Evolutionary conservation across 2,329 filamentous ascomycete species (phyloP).

Genomic region (Karstenula rhodostoma): DNA sequence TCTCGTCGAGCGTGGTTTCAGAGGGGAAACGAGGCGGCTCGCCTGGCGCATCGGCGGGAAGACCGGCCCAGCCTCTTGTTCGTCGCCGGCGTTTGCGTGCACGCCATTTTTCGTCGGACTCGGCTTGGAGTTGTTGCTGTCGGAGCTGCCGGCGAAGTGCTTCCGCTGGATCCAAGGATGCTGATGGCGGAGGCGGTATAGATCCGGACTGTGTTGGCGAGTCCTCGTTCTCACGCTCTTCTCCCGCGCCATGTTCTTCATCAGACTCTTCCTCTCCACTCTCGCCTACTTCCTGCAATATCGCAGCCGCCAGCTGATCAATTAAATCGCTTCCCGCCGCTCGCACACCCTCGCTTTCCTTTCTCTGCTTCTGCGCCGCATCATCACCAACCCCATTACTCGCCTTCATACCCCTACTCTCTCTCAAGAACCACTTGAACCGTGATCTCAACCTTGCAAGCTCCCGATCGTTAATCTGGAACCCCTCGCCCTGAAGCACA

Average conservation of each 20-base stretch:
- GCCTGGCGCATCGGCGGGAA: constrained; percentile 72
- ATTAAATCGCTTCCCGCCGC: constrained; percentile 29
- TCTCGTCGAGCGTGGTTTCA: constrained; percentile 82
- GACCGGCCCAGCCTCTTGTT: constrained; percentile 71
- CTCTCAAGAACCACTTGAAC: constrained; percentile 72
- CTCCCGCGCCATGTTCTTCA: constrained; percentile 11
- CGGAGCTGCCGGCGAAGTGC: constrained; percentile 37
- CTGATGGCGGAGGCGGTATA: constrained; percentile 16
- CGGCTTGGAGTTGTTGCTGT: constrained; percentile 58
- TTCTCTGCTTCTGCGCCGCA: constrained; percentile 16
- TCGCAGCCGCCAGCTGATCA: constrained; percentile 39
- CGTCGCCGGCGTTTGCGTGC: constrained; percentile 72
- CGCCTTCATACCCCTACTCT: constrained; percentile 23
- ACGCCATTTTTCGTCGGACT: constrained; percentile 69
- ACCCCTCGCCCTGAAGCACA: constrained; percentile 75
- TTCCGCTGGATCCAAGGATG: constrained; percentile 33
- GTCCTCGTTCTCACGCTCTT: background rate
- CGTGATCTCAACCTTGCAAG: constrained; percentile 73
- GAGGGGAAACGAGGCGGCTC: constrained; percentile 79
- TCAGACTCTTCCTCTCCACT: constrained; percentile 24
- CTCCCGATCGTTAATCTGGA: constrained; percentile 74
- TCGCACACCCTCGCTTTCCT: constrained; percentile 19
- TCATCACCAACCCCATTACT: background rate
- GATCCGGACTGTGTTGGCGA: background rate
- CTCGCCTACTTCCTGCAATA: constrained; percentile 31